A percentile compares a stretch with the other conserved stretches of the same genome.
Evolutionary conservation across 345 rosid genomes (phyloP).

Genomic region (Ailanthus altissimus): DNA sequence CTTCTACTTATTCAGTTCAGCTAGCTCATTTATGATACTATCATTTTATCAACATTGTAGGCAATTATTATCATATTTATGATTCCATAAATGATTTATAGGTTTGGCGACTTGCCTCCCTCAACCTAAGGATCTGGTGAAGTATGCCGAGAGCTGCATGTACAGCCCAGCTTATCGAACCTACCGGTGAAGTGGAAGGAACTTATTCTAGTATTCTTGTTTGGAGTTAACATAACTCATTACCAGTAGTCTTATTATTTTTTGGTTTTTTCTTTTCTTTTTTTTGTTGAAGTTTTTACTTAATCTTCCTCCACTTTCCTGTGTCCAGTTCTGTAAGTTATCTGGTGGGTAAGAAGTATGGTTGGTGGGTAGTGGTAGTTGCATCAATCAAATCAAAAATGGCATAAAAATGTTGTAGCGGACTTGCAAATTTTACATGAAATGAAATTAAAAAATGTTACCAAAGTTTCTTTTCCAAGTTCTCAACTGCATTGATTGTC

Average conservation of each 20-base stretch:
- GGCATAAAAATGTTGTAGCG: constrained; percentile 16
- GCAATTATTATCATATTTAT: not conserved
- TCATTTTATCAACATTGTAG: not conserved
- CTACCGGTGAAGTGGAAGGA: constrained; percentile 50
- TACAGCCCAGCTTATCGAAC: constrained; percentile 76
- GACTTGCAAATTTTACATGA: constrained; percentile 1
- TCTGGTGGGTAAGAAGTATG: not conserved
- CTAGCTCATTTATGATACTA: not conserved
- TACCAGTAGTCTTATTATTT: not conserved
- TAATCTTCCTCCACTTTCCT: not conserved
- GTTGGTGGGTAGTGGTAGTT: constrained; percentile 16
- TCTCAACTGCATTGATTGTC: not conserved
- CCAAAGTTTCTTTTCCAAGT: not conserved
- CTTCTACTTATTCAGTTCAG: not conserved
- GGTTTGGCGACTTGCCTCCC: constrained; percentile 91
- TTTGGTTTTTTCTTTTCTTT: not conserved
- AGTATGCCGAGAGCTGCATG: constrained; percentile 89
- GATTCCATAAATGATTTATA: constrained; percentile 21
- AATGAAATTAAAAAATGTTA: constrained; percentile 4
- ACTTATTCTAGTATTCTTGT: not conserved
- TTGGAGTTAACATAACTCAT: not conserved
- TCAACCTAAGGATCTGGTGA: constrained; percentile 69
- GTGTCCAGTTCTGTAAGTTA: not conserved
- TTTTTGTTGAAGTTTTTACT: not conserved
- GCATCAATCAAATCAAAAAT: not conserved